A percentile compares a stretch with the other conserved stretches of the same genome.
Conservation (phyloP, 306 rosid genomes). For the Abrus pulchellus region DNA sequence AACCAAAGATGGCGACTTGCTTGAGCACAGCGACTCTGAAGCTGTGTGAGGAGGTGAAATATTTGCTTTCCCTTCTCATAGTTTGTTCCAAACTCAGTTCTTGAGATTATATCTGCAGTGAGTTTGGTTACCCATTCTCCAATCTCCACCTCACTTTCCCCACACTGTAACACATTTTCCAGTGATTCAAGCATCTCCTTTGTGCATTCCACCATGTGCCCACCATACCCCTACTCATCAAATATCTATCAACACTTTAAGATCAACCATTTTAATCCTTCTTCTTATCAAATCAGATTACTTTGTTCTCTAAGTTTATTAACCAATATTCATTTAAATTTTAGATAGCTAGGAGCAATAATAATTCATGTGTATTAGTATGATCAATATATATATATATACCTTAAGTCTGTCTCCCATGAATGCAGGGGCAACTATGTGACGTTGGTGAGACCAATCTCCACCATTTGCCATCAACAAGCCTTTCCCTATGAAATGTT, state of each 20-base stretch:
- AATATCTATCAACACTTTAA: neutral
- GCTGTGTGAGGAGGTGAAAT: slow-evolving; percentile 68
- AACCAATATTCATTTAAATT: too few relatives aligned
- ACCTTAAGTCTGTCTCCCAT: slow-evolving; percentile 75
- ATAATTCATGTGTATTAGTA: too few relatives aligned
- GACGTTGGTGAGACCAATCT: slow-evolving; percentile 77
- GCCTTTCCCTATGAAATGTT: slow-evolving; percentile 70
- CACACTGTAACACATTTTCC: slow-evolving; percentile 49
- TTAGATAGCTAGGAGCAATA: too few relatives aligned
- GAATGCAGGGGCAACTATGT: slow-evolving; percentile 67
- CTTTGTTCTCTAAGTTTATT: too few relatives aligned
- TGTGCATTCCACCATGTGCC: slow-evolving; percentile 93
- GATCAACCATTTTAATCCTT: slow-evolving; percentile 29
- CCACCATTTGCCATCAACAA: slow-evolving; percentile 74
- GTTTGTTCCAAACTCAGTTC: slow-evolving; percentile 76
- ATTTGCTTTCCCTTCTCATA: slow-evolving; percentile 80
- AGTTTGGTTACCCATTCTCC: slow-evolving; percentile 70
- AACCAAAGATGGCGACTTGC: slow-evolving; percentile 71
- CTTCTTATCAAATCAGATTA: too few relatives aligned
- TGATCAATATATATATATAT: neutral
- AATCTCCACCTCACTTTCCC: slow-evolving; percentile 74
- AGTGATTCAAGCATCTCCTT: slow-evolving; percentile 68
- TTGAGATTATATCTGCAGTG: slow-evolving; percentile 86
- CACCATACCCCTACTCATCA: slow-evolving; percentile 68
- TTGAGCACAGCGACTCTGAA: slow-evolving; percentile 75